Evolutionary conservation across 164 flowering plant species (phyloP).

Genomic region (Nymphaea thermarum): DNA sequence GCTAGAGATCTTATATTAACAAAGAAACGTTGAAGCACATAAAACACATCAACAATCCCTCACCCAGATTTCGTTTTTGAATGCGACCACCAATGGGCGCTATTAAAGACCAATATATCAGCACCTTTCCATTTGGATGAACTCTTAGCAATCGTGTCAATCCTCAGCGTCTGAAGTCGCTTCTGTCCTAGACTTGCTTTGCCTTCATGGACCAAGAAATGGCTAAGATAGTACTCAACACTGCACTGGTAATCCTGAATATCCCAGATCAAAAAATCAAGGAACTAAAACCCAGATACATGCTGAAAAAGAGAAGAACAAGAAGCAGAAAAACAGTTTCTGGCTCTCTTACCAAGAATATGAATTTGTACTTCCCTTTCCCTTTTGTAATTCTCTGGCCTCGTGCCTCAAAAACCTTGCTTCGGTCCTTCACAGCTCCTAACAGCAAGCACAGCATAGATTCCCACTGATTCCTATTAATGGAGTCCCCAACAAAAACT

Average conservation of each 20-base stretch:
- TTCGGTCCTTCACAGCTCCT: conserved; percentile 70
- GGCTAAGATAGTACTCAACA: conserved; percentile 80
- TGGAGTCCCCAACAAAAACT: conserved; percentile 92
- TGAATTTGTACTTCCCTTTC: conserved; percentile 78
- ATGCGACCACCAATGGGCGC: conserved; percentile 99
- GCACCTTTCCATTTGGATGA: conserved; percentile 93
- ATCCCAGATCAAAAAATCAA: not conserved
- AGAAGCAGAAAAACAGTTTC: not conserved
- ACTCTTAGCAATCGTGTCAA: conserved; percentile 66
- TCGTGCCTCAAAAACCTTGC: conserved; percentile 64
- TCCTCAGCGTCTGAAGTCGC: conserved; percentile 56
- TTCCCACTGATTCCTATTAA: conserved; percentile 98
- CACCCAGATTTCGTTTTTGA: conserved; percentile 92
- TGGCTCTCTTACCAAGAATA: conserved; percentile 54
- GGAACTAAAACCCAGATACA: not conserved
- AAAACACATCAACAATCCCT: conserved; percentile 9
- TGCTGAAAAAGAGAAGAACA: not conserved
- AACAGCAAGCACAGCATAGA: conserved; percentile 87
- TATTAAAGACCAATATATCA: conserved; percentile 85
- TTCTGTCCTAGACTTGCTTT: conserved; percentile 66
- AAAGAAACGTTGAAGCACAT: not conserved
- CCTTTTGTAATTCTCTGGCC: conserved; percentile 71
- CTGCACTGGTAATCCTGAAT: conserved; percentile 85
- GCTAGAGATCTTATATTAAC: not conserved
- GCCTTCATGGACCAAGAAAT: conserved; percentile 82